Evolutionary conservation across 2,329 filamentous ascomycete genomes (phyloP).

Genomic region (Phoma sp.): DNA sequence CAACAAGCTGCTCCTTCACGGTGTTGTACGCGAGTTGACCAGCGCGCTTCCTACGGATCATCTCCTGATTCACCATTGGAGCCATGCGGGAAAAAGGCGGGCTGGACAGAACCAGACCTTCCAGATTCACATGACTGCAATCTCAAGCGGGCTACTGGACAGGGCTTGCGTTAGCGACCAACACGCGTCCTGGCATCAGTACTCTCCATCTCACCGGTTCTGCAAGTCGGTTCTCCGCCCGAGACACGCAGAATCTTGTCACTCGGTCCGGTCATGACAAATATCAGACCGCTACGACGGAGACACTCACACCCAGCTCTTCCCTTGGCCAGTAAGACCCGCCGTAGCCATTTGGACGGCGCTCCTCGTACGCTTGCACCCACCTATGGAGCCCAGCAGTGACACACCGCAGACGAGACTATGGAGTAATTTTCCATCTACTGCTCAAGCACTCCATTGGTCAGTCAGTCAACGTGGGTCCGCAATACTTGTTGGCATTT

Average conservation of each 20-base stretch:
- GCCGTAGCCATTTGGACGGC: background rate
- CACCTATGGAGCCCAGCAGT: background rate
- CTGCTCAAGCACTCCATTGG: background rate
- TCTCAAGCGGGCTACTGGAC: conserved; percentile 7
- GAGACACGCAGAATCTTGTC: background rate
- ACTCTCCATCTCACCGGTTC: conserved; percentile 1
- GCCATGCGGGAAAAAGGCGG: background rate
- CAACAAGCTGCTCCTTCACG: conserved; percentile 9
- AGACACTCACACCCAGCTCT: background rate
- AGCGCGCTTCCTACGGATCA: conserved; percentile 8
- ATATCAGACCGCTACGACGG: background rate
- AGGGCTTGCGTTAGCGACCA: background rate
- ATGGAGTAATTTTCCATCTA: background rate
- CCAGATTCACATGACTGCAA: conserved; percentile 13
- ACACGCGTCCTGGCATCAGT: background rate
- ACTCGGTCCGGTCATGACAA: conserved; percentile 2
- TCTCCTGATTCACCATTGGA: background rate
- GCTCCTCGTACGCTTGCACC: background rate
- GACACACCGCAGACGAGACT: background rate
- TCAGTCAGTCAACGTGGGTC: background rate
- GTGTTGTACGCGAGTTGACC: background rate
- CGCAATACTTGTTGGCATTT: conserved; percentile 1
- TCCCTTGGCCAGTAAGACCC: background rate
- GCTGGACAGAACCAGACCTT: background rate
- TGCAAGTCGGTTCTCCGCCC: background rate